A percentile compares a stretch with the other conserved stretches of the same genome.
Conservation (phyloP, 2,329 filamentous ascomycete genomes). For the Paecilomyces dactylethromorphus region DNA sequence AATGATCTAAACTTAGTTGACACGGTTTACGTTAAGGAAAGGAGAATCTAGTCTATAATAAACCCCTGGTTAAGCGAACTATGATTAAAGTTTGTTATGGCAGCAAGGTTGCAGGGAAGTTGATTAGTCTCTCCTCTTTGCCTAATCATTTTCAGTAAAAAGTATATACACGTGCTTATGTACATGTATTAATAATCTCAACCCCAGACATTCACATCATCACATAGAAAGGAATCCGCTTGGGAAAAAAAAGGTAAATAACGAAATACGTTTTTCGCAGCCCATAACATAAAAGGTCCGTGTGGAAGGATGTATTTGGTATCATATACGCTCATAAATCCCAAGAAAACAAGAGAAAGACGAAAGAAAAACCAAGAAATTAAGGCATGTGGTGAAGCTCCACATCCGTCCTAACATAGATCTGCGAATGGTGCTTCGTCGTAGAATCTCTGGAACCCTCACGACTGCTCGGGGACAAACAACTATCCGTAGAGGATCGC, state of each 20-base stretch:
- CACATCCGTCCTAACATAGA: not conserved
- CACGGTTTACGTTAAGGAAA: not conserved
- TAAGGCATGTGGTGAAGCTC: not conserved
- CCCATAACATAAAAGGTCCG: not conserved
- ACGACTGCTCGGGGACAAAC: not conserved
- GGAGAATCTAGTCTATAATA: not conserved
- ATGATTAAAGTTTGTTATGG: not conserved
- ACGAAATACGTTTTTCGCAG: not conserved
- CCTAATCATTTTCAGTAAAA: not conserved
- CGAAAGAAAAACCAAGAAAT: not conserved
- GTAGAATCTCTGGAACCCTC: not conserved
- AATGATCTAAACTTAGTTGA: not conserved
- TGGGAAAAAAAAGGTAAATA: not conserved
- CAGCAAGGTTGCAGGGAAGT: not conserved
- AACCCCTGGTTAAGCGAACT: not conserved
- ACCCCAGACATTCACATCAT: not conserved
- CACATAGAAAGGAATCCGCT: not conserved
- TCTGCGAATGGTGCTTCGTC: not conserved
- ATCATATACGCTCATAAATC: not conserved
- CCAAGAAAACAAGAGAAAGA: not conserved
- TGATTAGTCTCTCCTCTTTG: not conserved
- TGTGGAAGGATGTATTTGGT: not conserved
- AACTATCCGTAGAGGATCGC: not conserved
- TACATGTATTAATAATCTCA: not conserved
- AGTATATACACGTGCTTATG: not conserved